Evolutionary conservation across 192 early-diverging fungal genomes (phyloP), one percentile per base, ranked within the genome.

Genomic region (Backusella morwellensis): DNA sequence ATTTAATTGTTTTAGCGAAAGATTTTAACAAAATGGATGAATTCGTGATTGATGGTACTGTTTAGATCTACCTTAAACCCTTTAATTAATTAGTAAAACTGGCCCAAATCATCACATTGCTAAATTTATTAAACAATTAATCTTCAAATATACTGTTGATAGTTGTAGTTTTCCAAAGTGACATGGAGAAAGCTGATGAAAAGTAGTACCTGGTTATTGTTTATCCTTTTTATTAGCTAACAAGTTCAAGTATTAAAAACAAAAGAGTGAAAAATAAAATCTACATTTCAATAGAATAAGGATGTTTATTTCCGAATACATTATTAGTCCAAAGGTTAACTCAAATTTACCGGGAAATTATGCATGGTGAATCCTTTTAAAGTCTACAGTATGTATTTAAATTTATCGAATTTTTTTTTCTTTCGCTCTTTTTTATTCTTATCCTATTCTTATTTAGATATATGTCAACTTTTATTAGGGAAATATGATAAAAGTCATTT

Each of bases 341-440:
- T 63, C 26, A 29, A 56, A 63, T 63, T 14, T 29, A 63, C 56
- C 56, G 56, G 56, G 56, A 63, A 63, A 63, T 63, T 63, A 63
- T 29, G 23, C 56, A 12, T 26, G 21, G 21, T 26, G 9, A 63
- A 29, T 63, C 23, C 26, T 63, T 63, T 63, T 63, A 63, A 29
- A 26, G 9, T 29, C 26, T 4, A 29, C 26, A 26, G 12, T 63
- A 29, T 63, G 8, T 63, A 63, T 63, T 63, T 63, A 63, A 63
- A 63, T 29, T 63, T 29, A 29, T 29, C 26, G 0, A 29, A 14
- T 29, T 63, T 29, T 14, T 4, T 26, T 26, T 23, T 59, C 2
- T 63, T 9, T 63, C 21, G 8, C 26, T 29, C n/a, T 21, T 21
- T 56, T 54, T 56, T 56, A 21, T 26, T 63, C 6, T 26, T 56